phyloP scores from a whole-genome alignment of 352 stramenopile genomes.

The Phytophthora ohioensis region DNA sequence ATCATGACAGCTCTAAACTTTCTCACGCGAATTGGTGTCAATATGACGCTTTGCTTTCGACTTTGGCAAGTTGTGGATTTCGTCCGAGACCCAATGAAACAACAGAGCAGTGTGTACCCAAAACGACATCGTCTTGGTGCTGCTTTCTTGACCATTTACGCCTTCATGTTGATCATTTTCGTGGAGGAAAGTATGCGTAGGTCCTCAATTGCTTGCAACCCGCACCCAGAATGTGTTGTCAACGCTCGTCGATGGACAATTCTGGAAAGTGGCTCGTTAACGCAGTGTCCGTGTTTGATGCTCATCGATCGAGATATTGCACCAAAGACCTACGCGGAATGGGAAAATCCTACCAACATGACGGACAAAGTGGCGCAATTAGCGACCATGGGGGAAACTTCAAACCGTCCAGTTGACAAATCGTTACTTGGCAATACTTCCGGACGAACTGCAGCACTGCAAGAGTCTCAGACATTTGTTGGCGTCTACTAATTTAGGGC shows the following conservation, averaged over 20 bases:
- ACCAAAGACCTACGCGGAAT: slow-evolving; percentile 36
- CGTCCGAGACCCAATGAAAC: slow-evolving; percentile 7
- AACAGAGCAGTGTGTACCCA: slow-evolving; percentile 22
- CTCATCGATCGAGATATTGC: slow-evolving; percentile 44
- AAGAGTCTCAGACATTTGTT: slow-evolving; percentile 42
- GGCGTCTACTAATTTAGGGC: neutral
- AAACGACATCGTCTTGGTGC: slow-evolving; percentile 10
- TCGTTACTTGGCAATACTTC: slow-evolving; percentile 36
- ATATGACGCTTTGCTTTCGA: slow-evolving; percentile 35
- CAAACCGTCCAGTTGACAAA: slow-evolving; percentile 48
- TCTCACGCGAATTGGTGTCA: slow-evolving; percentile 42
- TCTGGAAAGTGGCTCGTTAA: slow-evolving; percentile 13
- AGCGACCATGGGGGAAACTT: slow-evolving; percentile 28
- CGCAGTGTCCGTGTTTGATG: slow-evolving; percentile 51
- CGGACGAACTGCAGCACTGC: slow-evolving; percentile 39
- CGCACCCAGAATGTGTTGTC: slow-evolving; percentile 38
- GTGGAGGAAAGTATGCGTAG: slow-evolving; percentile 29
- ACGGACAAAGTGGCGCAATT: slow-evolving; percentile 43
- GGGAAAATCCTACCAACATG: slow-evolving; percentile 38
- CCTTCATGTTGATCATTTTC: slow-evolving; percentile 10
- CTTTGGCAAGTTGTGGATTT: slow-evolving; percentile 16
- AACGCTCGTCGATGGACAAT: slow-evolving; percentile 38
- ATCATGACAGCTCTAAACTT: slow-evolving; percentile 39
- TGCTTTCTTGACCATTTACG: slow-evolving; percentile 21
- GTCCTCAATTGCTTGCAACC: slow-evolving; percentile 15